Evolutionary conservation across 768 basidiomycete genomes (phyloP).

Genomic region (Lentinula sp.): DNA sequence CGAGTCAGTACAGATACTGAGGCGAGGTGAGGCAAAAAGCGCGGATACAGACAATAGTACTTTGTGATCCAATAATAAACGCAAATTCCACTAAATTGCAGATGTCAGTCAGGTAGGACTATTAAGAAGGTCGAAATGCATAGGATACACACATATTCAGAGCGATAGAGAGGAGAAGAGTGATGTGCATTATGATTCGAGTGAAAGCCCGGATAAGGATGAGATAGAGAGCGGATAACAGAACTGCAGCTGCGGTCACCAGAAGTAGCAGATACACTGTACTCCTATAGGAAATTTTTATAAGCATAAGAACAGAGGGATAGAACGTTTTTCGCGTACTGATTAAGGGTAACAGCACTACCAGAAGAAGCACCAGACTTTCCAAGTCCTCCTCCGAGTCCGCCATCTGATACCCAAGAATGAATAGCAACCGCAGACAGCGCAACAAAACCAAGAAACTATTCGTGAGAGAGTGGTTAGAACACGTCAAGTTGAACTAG

Average conservation of each 20-base stretch:
- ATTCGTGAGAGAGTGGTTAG: not conserved
- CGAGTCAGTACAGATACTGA: not conserved
- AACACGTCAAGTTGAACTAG: not conserved
- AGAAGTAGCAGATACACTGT: conserved; percentile 74
- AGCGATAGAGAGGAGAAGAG: conserved; percentile 54
- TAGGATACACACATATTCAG: conserved; percentile 51
- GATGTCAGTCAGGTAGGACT: not conserved
- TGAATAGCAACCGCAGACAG: conserved; percentile 60
- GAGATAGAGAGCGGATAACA: conserved; percentile 63
- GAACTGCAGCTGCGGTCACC: conserved; percentile 59
- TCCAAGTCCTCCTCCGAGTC: conserved; percentile 69
- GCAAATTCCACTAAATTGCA: conserved; percentile 52
- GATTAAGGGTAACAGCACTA: conserved; percentile 56
- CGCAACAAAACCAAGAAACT: conserved; percentile 66
- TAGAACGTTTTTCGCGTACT: conserved; percentile 28
- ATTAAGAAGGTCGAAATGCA: not conserved
- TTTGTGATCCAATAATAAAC: conserved; percentile 69
- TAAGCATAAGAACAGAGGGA: not conserved
- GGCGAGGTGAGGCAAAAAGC: not conserved
- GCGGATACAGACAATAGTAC: conserved; percentile 52
- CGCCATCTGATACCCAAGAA: conserved; percentile 57
- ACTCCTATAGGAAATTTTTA: conserved; percentile 29
- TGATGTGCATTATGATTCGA: conserved; percentile 70
- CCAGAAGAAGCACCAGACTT: conserved; percentile 39
- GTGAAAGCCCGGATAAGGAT: conserved; percentile 71